These are phyloP conservation scores for Penicillium sp. DNA, from an alignment of 2,329 filamentous ascomycete genomes.

Conservation along the genomic window DNA sequence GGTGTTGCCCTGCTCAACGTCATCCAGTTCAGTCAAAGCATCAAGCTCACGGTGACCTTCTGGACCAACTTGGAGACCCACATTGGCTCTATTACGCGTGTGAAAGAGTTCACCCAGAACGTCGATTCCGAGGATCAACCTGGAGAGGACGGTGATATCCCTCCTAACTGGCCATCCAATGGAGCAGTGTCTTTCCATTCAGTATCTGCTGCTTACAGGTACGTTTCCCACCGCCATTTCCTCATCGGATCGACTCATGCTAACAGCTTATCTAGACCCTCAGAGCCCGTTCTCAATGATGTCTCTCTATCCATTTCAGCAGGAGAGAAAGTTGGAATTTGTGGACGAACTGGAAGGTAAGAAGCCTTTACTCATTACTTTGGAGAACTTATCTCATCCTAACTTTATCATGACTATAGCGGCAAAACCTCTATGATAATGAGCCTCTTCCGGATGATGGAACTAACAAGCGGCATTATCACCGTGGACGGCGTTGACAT, in stretches of 20 bases:
- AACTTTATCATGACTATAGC: conserved; percentile 32
- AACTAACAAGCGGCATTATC: conserved; percentile 48
- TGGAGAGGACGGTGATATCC: conserved; percentile 48
- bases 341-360: conserved; percentile 49
- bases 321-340: conserved; percentile 51
- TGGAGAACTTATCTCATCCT: neutral
- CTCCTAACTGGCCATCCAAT: conserved; percentile 51
- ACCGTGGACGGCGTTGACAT: conserved; percentile 53
- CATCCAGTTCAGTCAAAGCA: conserved; percentile 59
- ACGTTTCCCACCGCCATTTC: conserved; percentile 5
- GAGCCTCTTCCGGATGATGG: conserved; percentile 52
- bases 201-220: conserved; percentile 55
- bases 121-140: conserved; percentile 53
- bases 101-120: conserved; percentile 59
- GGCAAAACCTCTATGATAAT: conserved; percentile 53
- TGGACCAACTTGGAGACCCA: conserved; percentile 66
- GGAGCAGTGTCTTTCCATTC: conserved; percentile 53
- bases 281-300: conserved; percentile 51
- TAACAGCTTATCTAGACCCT: conserved; percentile 28
- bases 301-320: conserved; percentile 54
- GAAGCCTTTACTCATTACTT: conserved; percentile 10
- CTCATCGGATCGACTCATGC: neutral
- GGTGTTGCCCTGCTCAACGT: conserved; percentile 62
- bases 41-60: conserved; percentile 58
- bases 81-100: conserved; percentile 62